Base-by-base conservation (phyloP, 2,329 filamentous ascomycete species). In the Juglanconis juglandina region DNA sequence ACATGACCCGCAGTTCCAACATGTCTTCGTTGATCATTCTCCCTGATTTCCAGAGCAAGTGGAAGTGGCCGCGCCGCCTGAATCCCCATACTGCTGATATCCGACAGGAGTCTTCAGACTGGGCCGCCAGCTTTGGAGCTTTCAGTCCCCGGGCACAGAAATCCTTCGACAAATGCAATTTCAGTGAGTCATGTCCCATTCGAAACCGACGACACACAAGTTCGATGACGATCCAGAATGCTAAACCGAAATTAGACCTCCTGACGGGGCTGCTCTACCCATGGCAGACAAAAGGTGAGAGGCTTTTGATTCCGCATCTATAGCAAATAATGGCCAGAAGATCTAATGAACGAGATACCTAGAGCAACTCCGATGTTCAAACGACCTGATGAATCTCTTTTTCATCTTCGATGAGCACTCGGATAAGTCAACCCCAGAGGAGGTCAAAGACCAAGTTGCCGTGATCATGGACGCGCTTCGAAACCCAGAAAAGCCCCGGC, bases 321-420 rank as follows among this genome's bases (percentile, higher is more conserved):
- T 24, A 24, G 24, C 24, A 2, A 24, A 24, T 24, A 24, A 24
- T 24, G 24, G 24, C 24, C 24, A 24, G 24, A 24, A 2, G 24
- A 24, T 24, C 24, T 24, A 30, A 30, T 10, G 39, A 30, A 53
- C 10, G 8, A 14, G 8, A 13, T 6, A 13, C 9, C 11, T 44
- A 66, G 66, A 65, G 1, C 62, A 64, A 17, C 48, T 64, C 4
- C 59, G 60, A 14, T 60, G 58, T 11, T 58, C 32, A 30, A 69
- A 65, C 35, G 68, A 69, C 42, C 49, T 69, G 4, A 69, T 69
- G 67, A 66, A 69, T 51, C 54, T 70, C 17, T 69, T 69, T 56
- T 70, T 69, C 51, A 60, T 69, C 35, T 64, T 68, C 8, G 68
- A 69, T 42, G 68, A 69, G 51, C 55, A 64, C 50, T 66, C 68